Conservation (phyloP, 179 eudicot species). For the Sideroxylon spinosum region DNA sequence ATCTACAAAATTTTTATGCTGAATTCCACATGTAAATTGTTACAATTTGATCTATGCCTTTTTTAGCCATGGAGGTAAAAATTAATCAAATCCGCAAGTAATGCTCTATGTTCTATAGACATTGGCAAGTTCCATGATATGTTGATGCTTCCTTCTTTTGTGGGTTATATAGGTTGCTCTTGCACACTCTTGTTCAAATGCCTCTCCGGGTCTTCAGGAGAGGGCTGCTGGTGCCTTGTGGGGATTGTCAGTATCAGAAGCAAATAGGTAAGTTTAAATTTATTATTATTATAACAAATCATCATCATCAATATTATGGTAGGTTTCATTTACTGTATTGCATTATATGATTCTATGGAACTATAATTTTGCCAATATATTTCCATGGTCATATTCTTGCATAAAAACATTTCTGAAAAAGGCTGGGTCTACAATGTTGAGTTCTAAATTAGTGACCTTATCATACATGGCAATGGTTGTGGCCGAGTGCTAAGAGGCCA, state of each 20-base stretch:
- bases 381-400: neutral
- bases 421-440: neutral
- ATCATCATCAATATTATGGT: neutral
- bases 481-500: too few species aligned
- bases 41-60: neutral
- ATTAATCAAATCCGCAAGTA: neutral
- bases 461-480: neutral
- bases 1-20: neutral
- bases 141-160: conserved; percentile 6
- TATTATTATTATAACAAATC: neutral
- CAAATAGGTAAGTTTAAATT: conserved; percentile 62
- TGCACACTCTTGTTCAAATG: conserved; percentile 81
- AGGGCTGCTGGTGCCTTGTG: conserved; percentile 99
- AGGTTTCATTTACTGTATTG: conserved; percentile 5
- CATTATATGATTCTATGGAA: conserved; percentile 3
- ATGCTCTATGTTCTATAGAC: neutral
- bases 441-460: neutral
- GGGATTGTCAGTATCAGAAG: conserved; percentile 98
- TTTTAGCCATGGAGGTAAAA: neutral
- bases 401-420: neutral
- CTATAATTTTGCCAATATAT: neutral
- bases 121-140: neutral
- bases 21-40: neutral
- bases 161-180: conserved; percentile 66
- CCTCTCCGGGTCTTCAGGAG: conserved; percentile 97